Conservation (phyloP, 2,329 filamentous ascomycete species). For the Clonostachys solani region DNA sequence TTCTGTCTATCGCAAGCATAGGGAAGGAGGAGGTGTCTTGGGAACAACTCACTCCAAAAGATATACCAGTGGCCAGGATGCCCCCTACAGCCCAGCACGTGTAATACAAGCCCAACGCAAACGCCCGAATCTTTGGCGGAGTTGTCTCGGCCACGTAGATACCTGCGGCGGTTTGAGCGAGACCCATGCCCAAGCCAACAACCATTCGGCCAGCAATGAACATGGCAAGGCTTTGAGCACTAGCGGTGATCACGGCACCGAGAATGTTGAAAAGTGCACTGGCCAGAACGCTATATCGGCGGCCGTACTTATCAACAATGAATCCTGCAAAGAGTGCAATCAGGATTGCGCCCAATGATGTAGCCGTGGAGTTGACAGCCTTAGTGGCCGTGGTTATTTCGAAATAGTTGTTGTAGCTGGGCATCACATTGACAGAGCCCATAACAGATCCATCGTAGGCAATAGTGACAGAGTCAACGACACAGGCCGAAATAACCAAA, state of each 20-base stretch:
- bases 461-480: constrained; percentile 15
- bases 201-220: constrained; percentile 39
- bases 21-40: constrained; percentile 3
- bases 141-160: constrained; percentile 44
- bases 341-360: constrained; percentile 47
- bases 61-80: constrained; percentile 11
- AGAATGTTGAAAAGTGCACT: constrained; percentile 32
- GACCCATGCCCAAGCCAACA: constrained; percentile 34
- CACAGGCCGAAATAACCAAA: constrained; percentile 9
- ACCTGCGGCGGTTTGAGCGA: constrained; percentile 35
- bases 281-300: constrained; percentile 13
- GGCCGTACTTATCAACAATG: constrained; percentile 21
- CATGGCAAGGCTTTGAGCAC: constrained; percentile 42
- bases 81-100: constrained; percentile 13
- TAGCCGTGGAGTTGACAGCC: constrained; percentile 49
- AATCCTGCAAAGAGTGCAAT: constrained; percentile 35
- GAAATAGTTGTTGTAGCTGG: constrained; percentile 53
- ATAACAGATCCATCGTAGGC: constrained; percentile 47
- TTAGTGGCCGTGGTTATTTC: constrained; percentile 43
- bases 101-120: constrained; percentile 9
- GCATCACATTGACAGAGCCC: constrained; percentile 54
- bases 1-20: background rate
- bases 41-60: constrained; percentile 10
- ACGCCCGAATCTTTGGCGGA: constrained; percentile 10
- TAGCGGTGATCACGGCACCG: constrained; percentile 38